Evolutionary conservation across 257 asterid species (phyloP), one percentile per base, ranked within the genome.

Genomic region (Solanum boliviense): DNA sequence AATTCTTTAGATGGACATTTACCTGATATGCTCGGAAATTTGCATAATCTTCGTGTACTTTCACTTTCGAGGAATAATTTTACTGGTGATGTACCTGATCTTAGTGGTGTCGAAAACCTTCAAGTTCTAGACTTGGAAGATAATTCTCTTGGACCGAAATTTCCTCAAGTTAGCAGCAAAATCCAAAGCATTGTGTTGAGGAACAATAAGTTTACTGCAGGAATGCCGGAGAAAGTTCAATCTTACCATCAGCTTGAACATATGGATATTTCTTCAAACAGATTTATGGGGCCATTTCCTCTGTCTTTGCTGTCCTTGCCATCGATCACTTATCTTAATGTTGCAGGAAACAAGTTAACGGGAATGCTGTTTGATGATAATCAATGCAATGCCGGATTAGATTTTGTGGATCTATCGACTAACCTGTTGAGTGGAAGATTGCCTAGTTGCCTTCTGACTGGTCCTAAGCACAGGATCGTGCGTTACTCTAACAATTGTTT

Each of bases 261-360:
- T 76, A 85, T 96, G 1, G 98, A 95, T 74, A 89, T 96, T 84
- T 92, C 99, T 2, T 90, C 89, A 83, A 96, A 96, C 94, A 92
- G 91, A 88, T 92, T 95, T 85, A 95, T 95, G 62, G 98, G 98
- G 21, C 99, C 97, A 4, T 94, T 96, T 88, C 98, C 95, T 9
- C 48, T 93, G 6, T 92, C 92, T 68, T 32, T 96, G 89, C 35
- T 96, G 41, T 93, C 99, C 31, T 92, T 94, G 85, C 98, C 98
- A 21, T 93, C 94, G 32, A 86, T 96, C 88, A 79, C 84, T 72
- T 94, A 88, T 88, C 88, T 96, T 12, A 92, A 93, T 52, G 88
- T 96, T 60, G 90, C 97, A 15, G 92, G 88, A 48, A 96, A 96
- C 85, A 95, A 88, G 83, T 88, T 96, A 74, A 95, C 98, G 2